phyloP scores from a whole-genome alignment of 106 monocot genomes.

The Narthecium ossifragum region DNA sequence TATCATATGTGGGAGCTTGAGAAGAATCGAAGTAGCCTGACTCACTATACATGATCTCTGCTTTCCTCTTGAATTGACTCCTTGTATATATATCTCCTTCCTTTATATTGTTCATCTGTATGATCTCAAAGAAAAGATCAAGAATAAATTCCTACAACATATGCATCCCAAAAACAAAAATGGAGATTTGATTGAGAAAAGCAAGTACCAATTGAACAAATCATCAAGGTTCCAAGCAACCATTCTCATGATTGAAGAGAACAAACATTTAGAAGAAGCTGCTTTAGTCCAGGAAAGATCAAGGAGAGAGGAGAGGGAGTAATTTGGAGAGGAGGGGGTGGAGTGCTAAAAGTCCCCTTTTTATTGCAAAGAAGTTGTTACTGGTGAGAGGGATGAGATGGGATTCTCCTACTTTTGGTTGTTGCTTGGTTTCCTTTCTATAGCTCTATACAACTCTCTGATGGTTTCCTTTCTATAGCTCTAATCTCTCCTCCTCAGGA shows the following conservation, averaged over 20 bases:
- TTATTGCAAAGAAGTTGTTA: conserved; percentile 20
- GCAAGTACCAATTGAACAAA: too few relatives aligned
- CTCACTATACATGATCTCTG: conserved; percentile 37
- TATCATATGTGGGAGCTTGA: conserved; percentile 6
- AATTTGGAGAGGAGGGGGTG: too few relatives aligned
- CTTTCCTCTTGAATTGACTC: not conserved
- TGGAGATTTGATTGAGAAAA: not conserved
- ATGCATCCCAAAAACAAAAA: too few relatives aligned
- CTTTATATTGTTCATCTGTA: too few relatives aligned
- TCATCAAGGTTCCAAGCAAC: too few relatives aligned
- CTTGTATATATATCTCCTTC: too few relatives aligned
- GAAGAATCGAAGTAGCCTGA: conserved; percentile 28
- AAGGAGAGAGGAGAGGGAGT: too few relatives aligned
- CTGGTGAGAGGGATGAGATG: conserved; percentile 14
- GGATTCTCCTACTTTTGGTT: conserved; percentile 14
- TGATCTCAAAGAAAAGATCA: not conserved
- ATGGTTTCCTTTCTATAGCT: conserved; percentile 6
- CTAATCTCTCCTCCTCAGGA: conserved; percentile 11
- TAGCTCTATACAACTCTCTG: conserved; percentile 27
- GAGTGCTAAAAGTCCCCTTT: not conserved
- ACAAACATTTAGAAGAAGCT: too few relatives aligned
- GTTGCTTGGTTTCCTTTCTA: not conserved
- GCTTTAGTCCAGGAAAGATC: too few relatives aligned
- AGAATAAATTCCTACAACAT: too few relatives aligned
- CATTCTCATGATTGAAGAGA: too few relatives aligned